A percentile compares a stretch with the other conserved stretches of the same genome.
phyloP scores from a whole-genome alignment of 2,329 filamentous ascomycete genomes.

The Alternaria tenuissima region DNA sequence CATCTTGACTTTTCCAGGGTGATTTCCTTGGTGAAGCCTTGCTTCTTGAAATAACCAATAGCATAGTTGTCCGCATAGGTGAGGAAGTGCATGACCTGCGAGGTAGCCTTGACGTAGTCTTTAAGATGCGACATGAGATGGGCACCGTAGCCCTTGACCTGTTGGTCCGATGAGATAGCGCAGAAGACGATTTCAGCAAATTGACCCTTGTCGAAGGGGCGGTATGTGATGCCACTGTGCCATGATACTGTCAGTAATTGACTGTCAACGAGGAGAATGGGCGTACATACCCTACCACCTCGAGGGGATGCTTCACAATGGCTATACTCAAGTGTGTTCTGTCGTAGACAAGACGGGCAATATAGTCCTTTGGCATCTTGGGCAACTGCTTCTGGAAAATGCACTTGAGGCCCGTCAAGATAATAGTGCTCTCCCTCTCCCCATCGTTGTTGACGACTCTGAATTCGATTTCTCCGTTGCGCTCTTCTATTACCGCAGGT shows the following conservation, averaged over 20 bases:
- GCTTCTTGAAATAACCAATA: constrained; percentile 99
- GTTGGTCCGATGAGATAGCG: constrained; percentile 95
- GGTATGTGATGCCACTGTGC: constrained; percentile 88
- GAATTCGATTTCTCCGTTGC: constrained; percentile 94
- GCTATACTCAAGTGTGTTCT: constrained; percentile 95
- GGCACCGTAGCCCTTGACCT: constrained; percentile 97
- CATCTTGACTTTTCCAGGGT: constrained; percentile 87
- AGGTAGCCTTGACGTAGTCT: constrained; percentile 96
- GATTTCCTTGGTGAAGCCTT: constrained; percentile 98
- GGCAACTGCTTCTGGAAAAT: constrained; percentile 98
- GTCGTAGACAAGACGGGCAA: constrained; percentile 96
- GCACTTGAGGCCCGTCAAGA: constrained; percentile 93
- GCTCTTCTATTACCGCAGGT: constrained; percentile 92
- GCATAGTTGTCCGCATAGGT: constrained; percentile 99
- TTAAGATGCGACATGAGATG: constrained; percentile 98
- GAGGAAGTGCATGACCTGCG: constrained; percentile 96
- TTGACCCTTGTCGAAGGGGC: constrained; percentile 87
- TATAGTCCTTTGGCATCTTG: constrained; percentile 99
- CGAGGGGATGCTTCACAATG: constrained; percentile 94
- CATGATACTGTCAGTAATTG: neutral
- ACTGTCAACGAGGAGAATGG: neutral
- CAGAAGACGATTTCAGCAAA: constrained; percentile 99
- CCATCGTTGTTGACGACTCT: constrained; percentile 98
- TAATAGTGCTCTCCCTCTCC: constrained; percentile 85
- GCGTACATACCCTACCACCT: constrained; percentile 75